Evolutionary conservation across 1,139 yeast species (phyloP).

Genomic region (Protomyces arabidopsidicola): DNA sequence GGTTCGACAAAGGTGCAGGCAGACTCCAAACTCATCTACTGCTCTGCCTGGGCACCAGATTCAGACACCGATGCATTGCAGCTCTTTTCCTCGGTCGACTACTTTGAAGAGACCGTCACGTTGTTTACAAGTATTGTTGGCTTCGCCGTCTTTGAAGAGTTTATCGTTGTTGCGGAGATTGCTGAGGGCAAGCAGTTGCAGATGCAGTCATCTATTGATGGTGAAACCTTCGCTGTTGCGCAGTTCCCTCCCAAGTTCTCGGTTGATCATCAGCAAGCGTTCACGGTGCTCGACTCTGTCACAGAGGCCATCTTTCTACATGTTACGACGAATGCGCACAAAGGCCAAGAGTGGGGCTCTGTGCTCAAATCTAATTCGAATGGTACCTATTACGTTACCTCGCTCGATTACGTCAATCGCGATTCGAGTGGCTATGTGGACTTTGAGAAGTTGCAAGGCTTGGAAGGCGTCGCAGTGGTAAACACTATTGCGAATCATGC

Average conservation of each 20-base stretch:
- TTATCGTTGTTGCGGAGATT: constrained; percentile 61
- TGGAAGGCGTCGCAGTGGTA: constrained; percentile 81
- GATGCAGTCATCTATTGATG: constrained; percentile 78
- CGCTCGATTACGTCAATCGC: constrained; percentile 73
- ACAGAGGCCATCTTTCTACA: constrained; percentile 77
- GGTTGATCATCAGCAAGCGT: constrained; percentile 66
- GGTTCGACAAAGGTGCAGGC: constrained; percentile 46
- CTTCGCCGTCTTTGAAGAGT: constrained; percentile 61
- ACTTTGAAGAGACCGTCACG: constrained; percentile 45
- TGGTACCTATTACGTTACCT: constrained; percentile 81
- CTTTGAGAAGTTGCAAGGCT: constrained; percentile 73
- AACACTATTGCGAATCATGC: constrained; percentile 60
- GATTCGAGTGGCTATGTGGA: constrained; percentile 73
- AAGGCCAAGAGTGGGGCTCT: constrained; percentile 64
- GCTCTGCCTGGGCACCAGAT: constrained; percentile 46
- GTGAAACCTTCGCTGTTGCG: constrained; percentile 71
- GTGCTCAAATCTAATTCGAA: constrained; percentile 89
- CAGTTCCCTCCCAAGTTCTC: constrained; percentile 67
- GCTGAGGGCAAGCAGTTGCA: constrained; percentile 43
- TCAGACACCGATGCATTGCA: constrained; percentile 33
- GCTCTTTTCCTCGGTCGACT: constrained; percentile 53
- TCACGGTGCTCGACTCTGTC: constrained; percentile 73
- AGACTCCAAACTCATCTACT: constrained; percentile 55
- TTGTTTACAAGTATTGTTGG: constrained; percentile 57
- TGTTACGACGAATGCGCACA: constrained; percentile 58